Evolutionary conservation across 2,329 filamentous ascomycete genomes (phyloP).

Genomic region (Xylariaceae sp.): DNA sequence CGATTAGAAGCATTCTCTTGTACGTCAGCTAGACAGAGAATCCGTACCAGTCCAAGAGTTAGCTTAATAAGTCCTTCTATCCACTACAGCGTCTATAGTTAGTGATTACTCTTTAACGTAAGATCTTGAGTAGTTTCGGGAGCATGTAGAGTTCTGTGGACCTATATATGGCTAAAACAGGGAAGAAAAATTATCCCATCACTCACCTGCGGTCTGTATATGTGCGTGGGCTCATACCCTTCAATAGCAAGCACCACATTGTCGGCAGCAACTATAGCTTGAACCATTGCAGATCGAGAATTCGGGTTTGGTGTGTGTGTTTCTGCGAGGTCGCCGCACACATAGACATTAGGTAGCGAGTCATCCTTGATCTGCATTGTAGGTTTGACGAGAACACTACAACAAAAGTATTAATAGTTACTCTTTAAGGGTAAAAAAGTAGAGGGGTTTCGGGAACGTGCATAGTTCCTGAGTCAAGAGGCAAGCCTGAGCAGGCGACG

Average conservation of each 20-base stretch:
- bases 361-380: constrained; percentile 62
- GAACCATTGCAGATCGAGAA: constrained; percentile 59
- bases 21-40: not conserved
- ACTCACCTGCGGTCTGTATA: constrained; percentile 50
- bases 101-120: too few relatives aligned
- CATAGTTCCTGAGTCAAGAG: too few relatives aligned
- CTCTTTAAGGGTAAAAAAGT: too few relatives aligned
- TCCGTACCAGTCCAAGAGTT: constrained; percentile 57
- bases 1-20: not conserved
- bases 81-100: too few relatives aligned
- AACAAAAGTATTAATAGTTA: too few relatives aligned
- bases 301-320: constrained; percentile 57
- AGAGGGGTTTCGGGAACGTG: too few relatives aligned
- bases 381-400: constrained; percentile 58
- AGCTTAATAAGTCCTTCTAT: constrained; percentile 59
- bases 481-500: too few relatives aligned
- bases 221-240: constrained; percentile 45
- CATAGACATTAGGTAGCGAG: constrained; percentile 59
- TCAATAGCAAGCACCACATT: constrained; percentile 59
- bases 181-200: too few relatives aligned
- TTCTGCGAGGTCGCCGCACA: constrained; percentile 68
- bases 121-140: too few relatives aligned
- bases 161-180: too few relatives aligned
- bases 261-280: constrained; percentile 57
- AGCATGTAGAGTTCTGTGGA: too few relatives aligned